phyloP scores from a whole-genome alignment of 2,329 filamentous ascomycete genomes.

The Daldinia sp. region DNA sequence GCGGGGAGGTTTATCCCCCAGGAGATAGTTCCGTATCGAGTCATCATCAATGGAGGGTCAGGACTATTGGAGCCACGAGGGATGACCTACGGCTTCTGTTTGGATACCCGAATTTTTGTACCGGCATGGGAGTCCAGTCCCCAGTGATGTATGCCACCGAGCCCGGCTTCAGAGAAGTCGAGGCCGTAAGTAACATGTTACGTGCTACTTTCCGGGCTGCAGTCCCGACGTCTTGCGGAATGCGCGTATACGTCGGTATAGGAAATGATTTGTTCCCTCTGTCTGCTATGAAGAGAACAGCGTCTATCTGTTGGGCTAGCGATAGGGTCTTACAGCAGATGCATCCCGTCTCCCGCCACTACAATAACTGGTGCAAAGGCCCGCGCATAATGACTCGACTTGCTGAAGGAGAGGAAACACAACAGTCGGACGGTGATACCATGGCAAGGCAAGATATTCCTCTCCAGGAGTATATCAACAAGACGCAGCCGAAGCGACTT shows the following conservation, averaged over 20 bases:
- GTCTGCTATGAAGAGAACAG: conserved; percentile 15
- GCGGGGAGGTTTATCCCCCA: not conserved
- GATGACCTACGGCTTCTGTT: too few species aligned
- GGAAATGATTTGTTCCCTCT: conserved; percentile 17
- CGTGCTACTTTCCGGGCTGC: conserved; percentile 17
- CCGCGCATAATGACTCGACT: not conserved
- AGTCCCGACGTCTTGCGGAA: conserved; percentile 24
- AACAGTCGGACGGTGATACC: not conserved
- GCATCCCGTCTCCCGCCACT: conserved; percentile 24
- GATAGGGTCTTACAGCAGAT: conserved; percentile 28
- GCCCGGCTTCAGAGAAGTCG: conserved; percentile 13
- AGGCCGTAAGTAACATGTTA: conserved; percentile 30
- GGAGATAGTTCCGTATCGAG: not conserved
- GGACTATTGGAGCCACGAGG: too few species aligned
- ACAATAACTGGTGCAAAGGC: not conserved
- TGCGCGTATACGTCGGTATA: conserved; percentile 40
- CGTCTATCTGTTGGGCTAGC: conserved; percentile 29
- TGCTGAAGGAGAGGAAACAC: not conserved
- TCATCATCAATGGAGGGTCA: conserved; percentile 9
- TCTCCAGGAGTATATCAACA: not conserved
- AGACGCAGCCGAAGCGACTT: not conserved
- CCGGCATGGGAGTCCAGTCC: conserved; percentile 3
- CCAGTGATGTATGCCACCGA: conserved; percentile 19
- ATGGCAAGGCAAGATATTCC: not conserved
- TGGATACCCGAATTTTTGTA: too few species aligned